Base-by-base conservation (phyloP, 768 basidiomycete genomes). In the Russula olivacea region DNA sequence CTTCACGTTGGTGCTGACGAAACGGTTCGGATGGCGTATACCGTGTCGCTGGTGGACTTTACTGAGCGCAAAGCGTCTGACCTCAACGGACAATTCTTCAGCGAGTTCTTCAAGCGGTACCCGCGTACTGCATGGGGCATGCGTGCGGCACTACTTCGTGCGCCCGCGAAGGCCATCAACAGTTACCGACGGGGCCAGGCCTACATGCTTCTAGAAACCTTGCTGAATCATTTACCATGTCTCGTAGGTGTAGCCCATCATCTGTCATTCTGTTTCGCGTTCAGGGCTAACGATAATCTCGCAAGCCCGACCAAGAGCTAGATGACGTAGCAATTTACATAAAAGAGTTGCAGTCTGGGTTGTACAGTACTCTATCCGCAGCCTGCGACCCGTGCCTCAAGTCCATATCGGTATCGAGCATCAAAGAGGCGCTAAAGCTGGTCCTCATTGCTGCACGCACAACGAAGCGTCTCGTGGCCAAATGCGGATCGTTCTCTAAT, bases 401-500 rank as follows among this genome's bases (percentile, higher is more conserved):
- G 55, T 85, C 82, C 17, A 78, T 86, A 1, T 72, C 82, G 1
- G 89, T 86, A 2, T 72, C 82, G 1, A 89, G 92, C 65, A 70
- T 88, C 69, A 96, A 92, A 74, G 88, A 89, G n/a, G 71, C 93
- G 21, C 72, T 93, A 61, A 94, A 91, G 73, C 74, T 89, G 56
- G 86, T 78, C 0, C 75, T 91, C 30, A 70, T 79, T 21, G 82
- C 83, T 54, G 76, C 86, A n/a, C 84, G 91, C 58, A 84, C 85
- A 63, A 83, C 85, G 62, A 84, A 83, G 59, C 79, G 80, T 9
- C 70, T 79, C 53, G 72, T 73, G 6, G 69, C 69, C 5, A 57
- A 70, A 34, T 61, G 73, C 0, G 72, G 72, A 17, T 69, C 72
- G 3, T 65, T 78, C 15, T 60, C 70, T 12, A 66, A 71, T 4